Conservation (phyloP, 129 eudicot genomes). For the Lactuca saligna region DNA sequence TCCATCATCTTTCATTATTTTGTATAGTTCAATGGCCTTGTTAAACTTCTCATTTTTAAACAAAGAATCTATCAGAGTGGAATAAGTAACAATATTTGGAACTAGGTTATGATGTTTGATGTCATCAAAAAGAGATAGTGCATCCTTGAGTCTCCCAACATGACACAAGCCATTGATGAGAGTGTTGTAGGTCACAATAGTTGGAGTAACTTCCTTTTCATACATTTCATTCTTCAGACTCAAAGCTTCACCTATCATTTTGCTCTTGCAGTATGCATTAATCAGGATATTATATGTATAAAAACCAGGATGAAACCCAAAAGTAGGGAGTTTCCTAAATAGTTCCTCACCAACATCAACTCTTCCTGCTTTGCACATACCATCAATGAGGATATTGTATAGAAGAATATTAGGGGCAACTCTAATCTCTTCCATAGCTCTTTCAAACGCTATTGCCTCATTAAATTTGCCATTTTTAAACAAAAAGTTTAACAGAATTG, state of each 20-base stretch:
- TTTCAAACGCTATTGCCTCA: conserved; percentile 24
- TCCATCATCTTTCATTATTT: conserved; percentile 32
- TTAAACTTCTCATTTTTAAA: conserved; percentile 23
- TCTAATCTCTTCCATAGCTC: conserved; percentile 15
- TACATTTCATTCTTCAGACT: conserved; percentile 24
- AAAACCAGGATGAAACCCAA: conserved; percentile 32
- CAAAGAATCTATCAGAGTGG: conserved; percentile 24
- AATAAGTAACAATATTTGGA: conserved; percentile 36
- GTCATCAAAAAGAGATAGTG: conserved; percentile 15
- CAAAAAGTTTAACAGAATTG: conserved; percentile 28
- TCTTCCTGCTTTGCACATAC: conserved; percentile 41
- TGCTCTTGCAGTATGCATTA: conserved; percentile 31
- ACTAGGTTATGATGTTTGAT: conserved; percentile 2
- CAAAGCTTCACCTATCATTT: conserved; percentile 29
- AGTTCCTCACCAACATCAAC: conserved; percentile 26
- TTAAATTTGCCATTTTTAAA: conserved; percentile 23
- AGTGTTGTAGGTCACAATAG: conserved; percentile 37
- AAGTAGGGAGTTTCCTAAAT: conserved; percentile 23
- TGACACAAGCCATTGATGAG: conserved; percentile 31
- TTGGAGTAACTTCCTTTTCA: conserved; percentile 16
- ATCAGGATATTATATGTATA: conserved; percentile 37
- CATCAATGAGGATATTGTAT: conserved; percentile 29
- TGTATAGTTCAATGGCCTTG: conserved; percentile 16
- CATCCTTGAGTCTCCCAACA: conserved; percentile 33
- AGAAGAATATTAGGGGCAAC: conserved; percentile 31